These are phyloP conservation scores for Fusarium succisae DNA, from an alignment of 2,329 filamentous ascomycete species.

Conservation along the genomic window DNA sequence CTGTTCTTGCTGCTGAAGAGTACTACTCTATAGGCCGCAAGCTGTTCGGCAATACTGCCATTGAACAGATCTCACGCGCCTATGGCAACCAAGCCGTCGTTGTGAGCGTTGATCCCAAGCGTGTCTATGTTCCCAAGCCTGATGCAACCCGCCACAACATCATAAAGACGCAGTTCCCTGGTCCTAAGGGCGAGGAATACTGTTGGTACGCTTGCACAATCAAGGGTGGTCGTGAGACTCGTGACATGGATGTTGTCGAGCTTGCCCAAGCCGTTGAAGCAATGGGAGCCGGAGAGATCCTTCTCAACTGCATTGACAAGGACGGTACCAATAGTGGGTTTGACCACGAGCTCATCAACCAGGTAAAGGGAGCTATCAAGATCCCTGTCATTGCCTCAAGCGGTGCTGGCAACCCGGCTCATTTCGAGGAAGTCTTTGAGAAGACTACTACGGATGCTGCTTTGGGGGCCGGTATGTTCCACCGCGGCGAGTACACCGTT, in stretches of 20 bases:
- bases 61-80: conserved; percentile 91
- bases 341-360: conserved; percentile 87
- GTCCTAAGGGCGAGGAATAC: conserved; percentile 78
- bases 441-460: conserved; percentile 90
- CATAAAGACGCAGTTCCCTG: conserved; percentile 73
- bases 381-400: conserved; percentile 97
- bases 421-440: conserved; percentile 91
- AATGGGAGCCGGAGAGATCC: conserved; percentile 93
- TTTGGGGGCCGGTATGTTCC: conserved; percentile 96
- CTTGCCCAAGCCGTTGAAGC: conserved; percentile 89
- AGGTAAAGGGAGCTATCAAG: conserved; percentile 85
- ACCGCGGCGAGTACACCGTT: conserved; percentile 93
- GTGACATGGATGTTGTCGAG: conserved; percentile 91
- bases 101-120: conserved; percentile 91
- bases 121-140: conserved; percentile 81
- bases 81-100: conserved; percentile 98
- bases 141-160: conserved; percentile 78
- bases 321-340: conserved; percentile 96
- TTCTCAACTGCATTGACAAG: conserved; percentile 97
- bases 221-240: conserved; percentile 93
- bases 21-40: conserved; percentile 78
- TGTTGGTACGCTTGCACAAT: conserved; percentile 99
- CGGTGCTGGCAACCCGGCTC: conserved; percentile 85
- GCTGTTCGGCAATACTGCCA: conserved; percentile 84
- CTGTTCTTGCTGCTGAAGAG: conserved; percentile 90